Evolutionary conservation across 106 monocot species (phyloP), one percentile per base, ranked within the genome.

Genomic region (Dioscorea alata): DNA sequence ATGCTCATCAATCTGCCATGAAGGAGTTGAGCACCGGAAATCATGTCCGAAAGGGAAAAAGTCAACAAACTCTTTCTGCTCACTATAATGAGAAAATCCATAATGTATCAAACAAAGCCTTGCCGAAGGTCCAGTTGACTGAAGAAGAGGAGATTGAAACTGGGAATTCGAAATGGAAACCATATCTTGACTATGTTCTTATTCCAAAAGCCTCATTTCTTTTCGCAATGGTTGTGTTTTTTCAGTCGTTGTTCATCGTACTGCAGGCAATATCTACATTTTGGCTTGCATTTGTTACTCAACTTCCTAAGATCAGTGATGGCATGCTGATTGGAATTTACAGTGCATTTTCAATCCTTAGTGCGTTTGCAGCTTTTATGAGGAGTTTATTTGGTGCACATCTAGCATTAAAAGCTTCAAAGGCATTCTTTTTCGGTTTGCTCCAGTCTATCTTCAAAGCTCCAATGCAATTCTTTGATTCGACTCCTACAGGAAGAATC

Each of bases 381-480:
- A 81, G 93, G 74, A 78, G 76, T 42, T 71, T 63, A 70, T 12
- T 80, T 8, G 72, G 76, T 9, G 86, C 93, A 6, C 61, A 73
- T 35, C 57, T 83, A 54, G 93, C 89, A 50, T 57, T 93, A 19
- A 86, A 48, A 57, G 89, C 93, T 32, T 93, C 93, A 42, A 86
- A 73, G 66, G 76, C 64, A 25, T 93, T 89, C 83, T 93, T 89
- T 20, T 72, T 81, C 23, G 66, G 71, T 17, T 75, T 89, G 65
- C 86, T 89, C 81, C 80, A 93, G 71, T 88, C 92, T 1, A 63
- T 93, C 42, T 86, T 93, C 65, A 81, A 75, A 57, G 89, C 89
- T 50, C 93, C 93, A 6, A 93, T 93, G 89, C 66, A 74, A 9
- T 93, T 93, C 67, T 89, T 93, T 34, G 93, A 93, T 66, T 86